Evolutionary conservation across 805 yeast genomes (phyloP), one percentile per base, ranked within the genome.

Genomic region (Tetrapisispora pingtungensis): DNA sequence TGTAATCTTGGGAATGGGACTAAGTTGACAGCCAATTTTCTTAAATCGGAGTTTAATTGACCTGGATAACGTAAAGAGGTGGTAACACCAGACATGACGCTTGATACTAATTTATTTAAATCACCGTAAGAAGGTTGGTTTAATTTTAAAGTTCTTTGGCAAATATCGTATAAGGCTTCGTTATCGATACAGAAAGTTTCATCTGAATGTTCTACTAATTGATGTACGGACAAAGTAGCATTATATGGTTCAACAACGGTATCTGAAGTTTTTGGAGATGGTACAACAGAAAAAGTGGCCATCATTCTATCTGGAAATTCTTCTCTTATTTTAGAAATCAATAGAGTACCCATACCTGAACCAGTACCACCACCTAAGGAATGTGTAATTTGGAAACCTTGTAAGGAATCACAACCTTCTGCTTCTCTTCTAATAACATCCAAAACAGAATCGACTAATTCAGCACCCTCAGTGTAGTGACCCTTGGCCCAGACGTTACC

Each of bases 401-500:
- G 96, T 56, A 88, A 74, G 49, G 94, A 82, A 65, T 88, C 96
- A 66, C 94, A 80, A 36, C 83, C 83, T 71, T 88, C 96, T 30
- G 94, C 95, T 68, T 88, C 96, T 66, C 96, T 81, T 70, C 96
- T 80, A 39, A 88, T 78, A 31, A 84, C 87, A 54, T 88, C 96
- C 74, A 88, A 68, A 18, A 88, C 95, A 20, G 87, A 77, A 60
- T 88, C 96, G 36, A 85, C 89, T 53, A 88, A 74, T 71, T 88
- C 96, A 4, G 96, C 95, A 57, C 96, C 96, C 67, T 88, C 96
- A 33, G 96, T 88, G 72, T 88, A 88, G 69, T 84, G 93, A 61
- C 96, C 96, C 66, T 87, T 88, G 45, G 96, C 96, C 96, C 96
- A 88, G 57, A 85, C 94, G 61, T 88, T 88, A 57, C 96, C 96